phyloP scores from a whole-genome alignment of 2,329 filamentous ascomycete species.

The Passalora sequoiae region DNA sequence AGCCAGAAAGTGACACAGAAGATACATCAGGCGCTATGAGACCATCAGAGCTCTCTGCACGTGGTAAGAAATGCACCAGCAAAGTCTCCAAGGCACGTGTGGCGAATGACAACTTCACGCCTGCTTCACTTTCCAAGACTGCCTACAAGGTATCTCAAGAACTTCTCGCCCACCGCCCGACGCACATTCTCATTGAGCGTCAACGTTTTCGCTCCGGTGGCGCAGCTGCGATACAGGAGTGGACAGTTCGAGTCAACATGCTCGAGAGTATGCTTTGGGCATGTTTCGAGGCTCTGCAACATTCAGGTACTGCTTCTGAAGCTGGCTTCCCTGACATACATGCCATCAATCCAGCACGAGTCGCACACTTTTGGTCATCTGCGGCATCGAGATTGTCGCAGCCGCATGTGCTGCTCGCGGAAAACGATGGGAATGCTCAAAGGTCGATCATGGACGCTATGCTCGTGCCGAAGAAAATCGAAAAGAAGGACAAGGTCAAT shows the following conservation, averaged over 20 bases:
- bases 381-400: slow-evolving; percentile 17
- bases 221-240: slow-evolving; percentile 64
- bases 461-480: slow-evolving; percentile 29
- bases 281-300: slow-evolving; percentile 54
- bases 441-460: neutral
- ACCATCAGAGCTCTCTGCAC: neutral
- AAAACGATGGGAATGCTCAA: neutral
- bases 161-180: slow-evolving; percentile 54
- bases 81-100: neutral
- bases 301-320: slow-evolving; percentile 31
- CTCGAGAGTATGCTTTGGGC: slow-evolving; percentile 78
- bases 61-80: neutral
- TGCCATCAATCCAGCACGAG: slow-evolving; percentile 51
- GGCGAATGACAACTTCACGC: slow-evolving; percentile 34
- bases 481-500: slow-evolving; percentile 60
- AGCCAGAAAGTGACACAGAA: neutral
- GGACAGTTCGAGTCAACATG: slow-evolving; percentile 77
- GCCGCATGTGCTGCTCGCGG: neutral
- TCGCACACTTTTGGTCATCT: slow-evolving; percentile 53
- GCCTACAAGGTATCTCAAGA: slow-evolving; percentile 53
- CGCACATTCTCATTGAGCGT: slow-evolving; percentile 65
- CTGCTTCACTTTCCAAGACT: slow-evolving; percentile 48
- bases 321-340: slow-evolving; percentile 37
- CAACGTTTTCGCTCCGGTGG: slow-evolving; percentile 63
- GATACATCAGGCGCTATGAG: neutral